These are phyloP conservation scores for Malbranchea cinnamomea DNA, from an alignment of 2,329 filamentous ascomycete genomes.

Conservation along the genomic window DNA sequence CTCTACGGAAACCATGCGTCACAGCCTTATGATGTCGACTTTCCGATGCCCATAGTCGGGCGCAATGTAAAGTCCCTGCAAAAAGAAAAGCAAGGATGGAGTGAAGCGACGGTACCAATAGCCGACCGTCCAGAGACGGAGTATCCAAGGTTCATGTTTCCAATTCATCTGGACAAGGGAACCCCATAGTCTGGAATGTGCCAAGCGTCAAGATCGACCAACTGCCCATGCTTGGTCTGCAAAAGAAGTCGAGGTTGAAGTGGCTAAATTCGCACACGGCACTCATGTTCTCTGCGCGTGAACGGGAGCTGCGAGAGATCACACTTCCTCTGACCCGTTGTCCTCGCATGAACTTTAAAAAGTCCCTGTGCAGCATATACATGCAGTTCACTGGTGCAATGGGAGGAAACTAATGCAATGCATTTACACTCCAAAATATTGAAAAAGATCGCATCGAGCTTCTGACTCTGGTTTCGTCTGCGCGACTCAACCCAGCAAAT, in stretches of 20 bases:
- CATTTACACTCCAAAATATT: conserved; percentile 12
- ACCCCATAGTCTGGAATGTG: conserved; percentile 12
- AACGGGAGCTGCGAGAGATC: conserved; percentile 10
- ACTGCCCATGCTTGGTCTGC: conserved; percentile 12
- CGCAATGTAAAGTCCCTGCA: no score
- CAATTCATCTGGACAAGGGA: conserved; percentile 5
- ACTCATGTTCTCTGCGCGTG: conserved; percentile 12
- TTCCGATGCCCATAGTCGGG: conserved; percentile 13
- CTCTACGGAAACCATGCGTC: conserved; percentile 6
- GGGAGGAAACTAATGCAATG: conserved; percentile 3
- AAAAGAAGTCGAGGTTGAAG: conserved; percentile 6
- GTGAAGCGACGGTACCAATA: conserved; percentile 9
- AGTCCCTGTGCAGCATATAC: conserved; percentile 15
- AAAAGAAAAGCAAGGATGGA: conserved; percentile 15
- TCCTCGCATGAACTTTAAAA: conserved; percentile 14
- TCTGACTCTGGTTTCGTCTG: conserved; percentile 14
- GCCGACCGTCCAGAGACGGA: conserved; percentile 3
- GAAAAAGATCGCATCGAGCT: conserved; percentile 9
- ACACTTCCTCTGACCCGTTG: conserved; percentile 3
- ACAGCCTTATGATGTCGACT: conserved; percentile 7
- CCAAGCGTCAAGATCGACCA: conserved; percentile 13
- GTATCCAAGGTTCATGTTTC: conserved; percentile 10
- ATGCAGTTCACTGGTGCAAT: conserved; percentile 13
- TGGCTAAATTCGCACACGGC: conserved; percentile 12
- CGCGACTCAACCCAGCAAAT: conserved; percentile 18